phyloP scores from a whole-genome alignment of 306 rosid genomes.

The Dalbergia cultrata region DNA sequence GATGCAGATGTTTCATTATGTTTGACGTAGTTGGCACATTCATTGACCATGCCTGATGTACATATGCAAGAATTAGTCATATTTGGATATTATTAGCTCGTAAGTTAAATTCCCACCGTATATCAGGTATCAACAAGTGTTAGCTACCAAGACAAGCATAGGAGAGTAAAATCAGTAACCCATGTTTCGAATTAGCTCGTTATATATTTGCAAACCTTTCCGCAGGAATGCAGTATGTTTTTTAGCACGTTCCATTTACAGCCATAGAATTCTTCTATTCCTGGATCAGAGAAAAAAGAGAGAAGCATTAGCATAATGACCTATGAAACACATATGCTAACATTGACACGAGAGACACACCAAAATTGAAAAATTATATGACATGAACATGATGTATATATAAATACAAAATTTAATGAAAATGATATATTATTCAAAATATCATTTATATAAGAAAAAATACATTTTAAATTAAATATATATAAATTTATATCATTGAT shows the following conservation, averaged over 20 bases:
- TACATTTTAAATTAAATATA: too few relatives aligned
- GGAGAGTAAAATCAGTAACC: neutral
- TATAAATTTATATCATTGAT: too few relatives aligned
- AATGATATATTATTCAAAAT: too few relatives aligned
- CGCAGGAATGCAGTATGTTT: neutral
- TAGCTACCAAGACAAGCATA: neutral
- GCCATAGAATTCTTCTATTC: neutral
- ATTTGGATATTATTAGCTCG: neutral
- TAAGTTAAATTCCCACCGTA: neutral
- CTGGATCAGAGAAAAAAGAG: neutral
- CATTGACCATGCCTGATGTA: neutral
- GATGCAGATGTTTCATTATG: neutral
- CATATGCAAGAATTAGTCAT: neutral
- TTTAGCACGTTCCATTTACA: neutral
- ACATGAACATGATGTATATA: too few relatives aligned
- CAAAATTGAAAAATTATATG: too few relatives aligned
- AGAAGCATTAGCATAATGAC: neutral
- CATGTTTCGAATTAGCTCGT: neutral
- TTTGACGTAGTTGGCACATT: neutral
- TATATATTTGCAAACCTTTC: neutral
- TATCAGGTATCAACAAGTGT: neutral
- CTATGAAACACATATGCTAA: too few relatives aligned
- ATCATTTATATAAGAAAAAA: too few relatives aligned
- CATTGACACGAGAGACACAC: too few relatives aligned
- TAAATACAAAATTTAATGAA: too few relatives aligned